These are phyloP conservation scores for Volvox africanus DNA, from an alignment of 139 green algal species.

Conservation along the genomic window DNA sequence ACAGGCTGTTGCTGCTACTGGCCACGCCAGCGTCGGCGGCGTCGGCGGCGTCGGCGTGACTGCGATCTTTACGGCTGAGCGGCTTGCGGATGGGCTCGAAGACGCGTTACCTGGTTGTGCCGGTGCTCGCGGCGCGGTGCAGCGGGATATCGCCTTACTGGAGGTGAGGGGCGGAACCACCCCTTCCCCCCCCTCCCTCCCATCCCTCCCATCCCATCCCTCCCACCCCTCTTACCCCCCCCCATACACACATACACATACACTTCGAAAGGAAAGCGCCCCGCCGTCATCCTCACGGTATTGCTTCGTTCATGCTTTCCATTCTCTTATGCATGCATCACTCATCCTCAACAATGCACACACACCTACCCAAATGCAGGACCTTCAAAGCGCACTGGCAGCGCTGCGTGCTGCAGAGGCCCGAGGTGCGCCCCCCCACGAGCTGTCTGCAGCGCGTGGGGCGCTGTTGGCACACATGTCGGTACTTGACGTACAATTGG, in stretches of 20 bases:
- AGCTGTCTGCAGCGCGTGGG: conserved; percentile 19
- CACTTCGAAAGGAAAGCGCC: no score
- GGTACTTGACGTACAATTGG: not conserved
- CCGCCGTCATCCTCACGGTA: no score
- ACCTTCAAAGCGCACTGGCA: conserved; percentile 16
- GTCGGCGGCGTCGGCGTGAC: not conserved
- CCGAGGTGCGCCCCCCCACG: not conserved
- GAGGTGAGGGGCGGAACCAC: conserved; percentile 7
- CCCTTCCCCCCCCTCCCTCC: no score
- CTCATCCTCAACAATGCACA: no score
- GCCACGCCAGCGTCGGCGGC: not conserved
- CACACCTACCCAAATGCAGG: no score
- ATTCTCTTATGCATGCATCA: no score
- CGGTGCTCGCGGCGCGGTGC: not conserved
- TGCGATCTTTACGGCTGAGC: not conserved
- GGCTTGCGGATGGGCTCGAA: conserved; percentile 21
- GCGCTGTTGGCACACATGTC: not conserved
- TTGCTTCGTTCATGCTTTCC: no score
- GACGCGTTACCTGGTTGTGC: not conserved
- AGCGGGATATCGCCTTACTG: not conserved
- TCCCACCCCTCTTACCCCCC: no score
- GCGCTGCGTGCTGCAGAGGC: conserved; percentile 13
- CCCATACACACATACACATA: not conserved
- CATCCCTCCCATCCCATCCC: no score
- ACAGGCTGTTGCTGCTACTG: not conserved